Percentiles rank a stretch among this genome's conserved stretches.
These are phyloP conservation scores for Botrytis galanthina DNA, from an alignment of 2,329 filamentous ascomycete genomes.

Conservation along the genomic window DNA sequence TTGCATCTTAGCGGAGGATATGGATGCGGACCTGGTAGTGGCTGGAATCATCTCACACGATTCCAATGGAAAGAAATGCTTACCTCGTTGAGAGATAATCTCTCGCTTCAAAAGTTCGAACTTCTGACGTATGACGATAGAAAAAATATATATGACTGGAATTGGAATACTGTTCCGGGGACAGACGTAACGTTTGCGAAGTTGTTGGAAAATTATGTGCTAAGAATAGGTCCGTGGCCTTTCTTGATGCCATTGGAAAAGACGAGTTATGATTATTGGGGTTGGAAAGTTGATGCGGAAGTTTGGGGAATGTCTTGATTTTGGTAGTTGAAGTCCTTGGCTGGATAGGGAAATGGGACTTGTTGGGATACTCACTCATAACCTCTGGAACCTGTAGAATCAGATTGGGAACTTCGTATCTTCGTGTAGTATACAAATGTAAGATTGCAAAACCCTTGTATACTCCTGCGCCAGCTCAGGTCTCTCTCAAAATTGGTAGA, in stretches of 20 bases:
- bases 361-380: neutral
- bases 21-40: slow-evolving; percentile 1
- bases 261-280: slow-evolving; percentile 24
- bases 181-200: slow-evolving; percentile 5
- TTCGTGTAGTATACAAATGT: neutral
- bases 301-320: neutral
- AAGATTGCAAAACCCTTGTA: neutral
- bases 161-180: neutral
- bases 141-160: slow-evolving; percentile 17
- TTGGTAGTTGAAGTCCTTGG: too few species aligned
- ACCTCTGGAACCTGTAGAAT: neutral
- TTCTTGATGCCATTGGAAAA: slow-evolving; percentile 6
- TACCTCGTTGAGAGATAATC: neutral
- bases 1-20: slow-evolving; percentile 17
- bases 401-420: neutral
- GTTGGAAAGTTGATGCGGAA: slow-evolving; percentile 20
- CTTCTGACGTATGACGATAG: slow-evolving; percentile 17
- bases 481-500: neutral
- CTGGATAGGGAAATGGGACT: rapidly evolving
- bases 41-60: slow-evolving; percentile 16
- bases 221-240: neutral
- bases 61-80: slow-evolving; percentile 18
- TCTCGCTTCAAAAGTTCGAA: slow-evolving; percentile 9
- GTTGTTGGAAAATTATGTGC: slow-evolving; percentile 8
- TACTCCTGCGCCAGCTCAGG: neutral